A percentile compares a stretch with the other conserved stretches of the same genome.
These are phyloP conservation scores for Oryza meridionalis DNA, from an alignment of 176 grass and related monocot genomes.

Conservation along the genomic window DNA sequence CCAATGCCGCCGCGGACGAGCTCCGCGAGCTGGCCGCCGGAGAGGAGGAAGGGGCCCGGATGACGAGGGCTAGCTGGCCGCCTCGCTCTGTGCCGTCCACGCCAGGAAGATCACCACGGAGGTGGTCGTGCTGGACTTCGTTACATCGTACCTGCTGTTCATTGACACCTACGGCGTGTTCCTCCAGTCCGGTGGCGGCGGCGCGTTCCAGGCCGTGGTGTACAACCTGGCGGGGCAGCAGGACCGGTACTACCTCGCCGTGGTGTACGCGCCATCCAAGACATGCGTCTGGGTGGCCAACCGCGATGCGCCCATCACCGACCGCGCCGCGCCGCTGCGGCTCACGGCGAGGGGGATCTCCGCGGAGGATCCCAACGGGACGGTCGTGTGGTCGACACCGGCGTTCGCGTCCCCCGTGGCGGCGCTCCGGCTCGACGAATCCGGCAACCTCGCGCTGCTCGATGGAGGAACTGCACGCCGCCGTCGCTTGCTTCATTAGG, in stretches of 20 bases:
- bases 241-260: constrained; percentile 52
- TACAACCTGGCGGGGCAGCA: constrained; percentile 50
- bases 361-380: constrained; percentile 48
- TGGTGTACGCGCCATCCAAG: constrained; percentile 54
- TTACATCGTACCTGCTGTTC: constrained; percentile 56
- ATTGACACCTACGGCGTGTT: constrained; percentile 54
- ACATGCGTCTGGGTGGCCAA: constrained; percentile 67
- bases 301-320: constrained; percentile 54
- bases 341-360: constrained; percentile 41
- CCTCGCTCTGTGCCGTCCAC: background rate
- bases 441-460: constrained; percentile 59
- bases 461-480: constrained; percentile 51
- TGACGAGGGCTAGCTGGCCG: too few relatives aligned
- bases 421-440: constrained; percentile 47
- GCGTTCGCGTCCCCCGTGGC: constrained; percentile 15
- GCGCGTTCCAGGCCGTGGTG: constrained; percentile 55
- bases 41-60: too few relatives aligned
- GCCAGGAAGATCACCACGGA: constrained; percentile 41
- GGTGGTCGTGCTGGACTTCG: constrained; percentile 48
- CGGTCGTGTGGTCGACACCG: constrained; percentile 60
- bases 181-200: constrained; percentile 45
- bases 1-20: background rate
- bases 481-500: too few relatives aligned
- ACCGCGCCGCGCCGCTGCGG: constrained; percentile 40
- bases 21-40: too few relatives aligned